These are phyloP conservation scores for Metschnikowia koreensis DNA, from an alignment of 805 yeast species.

Conservation along the genomic window DNA sequence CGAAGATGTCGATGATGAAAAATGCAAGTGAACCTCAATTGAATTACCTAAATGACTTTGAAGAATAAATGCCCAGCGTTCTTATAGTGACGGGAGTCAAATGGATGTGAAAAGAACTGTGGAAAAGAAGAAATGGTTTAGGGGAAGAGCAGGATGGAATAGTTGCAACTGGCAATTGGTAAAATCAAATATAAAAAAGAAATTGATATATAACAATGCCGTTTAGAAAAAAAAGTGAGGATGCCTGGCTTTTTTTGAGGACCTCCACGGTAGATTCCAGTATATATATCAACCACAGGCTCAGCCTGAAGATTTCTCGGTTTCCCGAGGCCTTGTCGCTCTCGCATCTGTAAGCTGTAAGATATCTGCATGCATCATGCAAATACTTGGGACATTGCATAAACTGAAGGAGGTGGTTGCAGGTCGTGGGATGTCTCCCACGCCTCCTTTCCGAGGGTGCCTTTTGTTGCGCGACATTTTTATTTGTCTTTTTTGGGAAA, in stretches of 20 bases:
- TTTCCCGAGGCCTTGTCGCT: conserved; percentile 8
- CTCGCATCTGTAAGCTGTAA: conserved; percentile 7
- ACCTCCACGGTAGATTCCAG: conserved; percentile 5
- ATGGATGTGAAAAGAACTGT: conserved; percentile 5
- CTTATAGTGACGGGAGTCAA: conserved; percentile 5
- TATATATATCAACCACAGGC: conserved; percentile 10
- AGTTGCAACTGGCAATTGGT: conserved; percentile 3
- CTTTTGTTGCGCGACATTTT: conserved; percentile 11
- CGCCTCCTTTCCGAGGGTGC: conserved; percentile 12
- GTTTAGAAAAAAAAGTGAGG: conserved; percentile 1
- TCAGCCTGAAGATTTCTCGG: conserved; percentile 9
- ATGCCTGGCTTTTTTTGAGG: conserved; percentile 8
- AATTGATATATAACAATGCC: conserved; percentile 4
- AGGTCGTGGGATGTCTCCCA: neutral
- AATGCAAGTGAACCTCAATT: neutral
- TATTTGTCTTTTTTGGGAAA: neutral
- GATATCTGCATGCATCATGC: conserved; percentile 10
- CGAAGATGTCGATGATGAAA: neutral
- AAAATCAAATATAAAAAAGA: neutral
- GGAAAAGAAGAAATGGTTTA: conserved; percentile 1
- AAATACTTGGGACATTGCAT: conserved; percentile 10
- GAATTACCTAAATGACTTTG: neutral
- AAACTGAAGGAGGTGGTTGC: conserved; percentile 13
- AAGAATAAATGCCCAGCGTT: neutral
- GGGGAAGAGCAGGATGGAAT: conserved; percentile 1